Evolutionary conservation across 169 alveolate species (phyloP).

Genomic region (Plasmodium relictum): DNA sequence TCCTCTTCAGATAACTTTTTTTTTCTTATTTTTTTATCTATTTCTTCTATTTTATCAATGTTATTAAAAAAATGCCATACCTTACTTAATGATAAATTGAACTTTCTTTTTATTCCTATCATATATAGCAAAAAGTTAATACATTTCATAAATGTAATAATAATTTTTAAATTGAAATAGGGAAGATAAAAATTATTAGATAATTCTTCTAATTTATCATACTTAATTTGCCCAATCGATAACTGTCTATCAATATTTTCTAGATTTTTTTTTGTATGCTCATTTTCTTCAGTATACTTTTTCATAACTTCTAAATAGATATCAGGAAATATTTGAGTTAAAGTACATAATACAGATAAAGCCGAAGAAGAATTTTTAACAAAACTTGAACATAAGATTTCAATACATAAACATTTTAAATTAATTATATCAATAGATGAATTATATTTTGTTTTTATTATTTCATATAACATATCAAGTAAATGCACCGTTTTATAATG

Average conservation of each 20-base stretch:
- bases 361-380: conserved; percentile 77
- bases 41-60: conserved; percentile 49
- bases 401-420: conserved; percentile 73
- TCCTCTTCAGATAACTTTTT: neutral
- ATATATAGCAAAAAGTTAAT: conserved; percentile 47
- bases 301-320: conserved; percentile 29
- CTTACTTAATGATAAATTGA: conserved; percentile 50
- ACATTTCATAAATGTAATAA: conserved; percentile 74
- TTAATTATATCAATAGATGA: conserved; percentile 42
- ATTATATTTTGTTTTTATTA: conserved; percentile 50
- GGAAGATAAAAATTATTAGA: conserved; percentile 21
- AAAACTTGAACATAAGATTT: conserved; percentile 67
- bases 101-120: conserved; percentile 74
- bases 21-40: conserved; percentile 16
- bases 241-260: conserved; percentile 42
- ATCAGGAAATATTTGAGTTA: conserved; percentile 59
- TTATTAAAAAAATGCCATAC: conserved; percentile 72
- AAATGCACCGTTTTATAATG: conserved; percentile 65
- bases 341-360: conserved; percentile 53
- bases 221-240: conserved; percentile 22
- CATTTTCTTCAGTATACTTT: conserved; percentile 32
- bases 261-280: conserved; percentile 20
- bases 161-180: conserved; percentile 41
- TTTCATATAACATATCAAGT: conserved; percentile 56
- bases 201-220: conserved; percentile 5